These are phyloP conservation scores for Peronosclerospora sorghi DNA, from an alignment of 352 stramenopile species.

Conservation along the genomic window DNA sequence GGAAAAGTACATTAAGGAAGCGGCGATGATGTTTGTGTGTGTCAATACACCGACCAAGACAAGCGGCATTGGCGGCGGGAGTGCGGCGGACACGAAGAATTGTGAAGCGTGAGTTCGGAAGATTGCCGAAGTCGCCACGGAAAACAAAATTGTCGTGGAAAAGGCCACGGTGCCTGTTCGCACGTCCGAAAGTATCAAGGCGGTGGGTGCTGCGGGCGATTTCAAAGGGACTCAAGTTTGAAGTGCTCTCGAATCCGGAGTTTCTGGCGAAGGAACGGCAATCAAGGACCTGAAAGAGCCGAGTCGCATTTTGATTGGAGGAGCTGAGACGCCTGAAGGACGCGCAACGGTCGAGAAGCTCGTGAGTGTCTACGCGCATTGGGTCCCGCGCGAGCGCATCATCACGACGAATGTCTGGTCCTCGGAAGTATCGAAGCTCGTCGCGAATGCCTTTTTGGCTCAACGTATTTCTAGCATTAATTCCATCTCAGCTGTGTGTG, in stretches of 20 bases:
- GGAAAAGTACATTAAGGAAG: slow-evolving; percentile 92
- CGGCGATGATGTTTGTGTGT: slow-evolving; percentile 98
- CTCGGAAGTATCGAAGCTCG: slow-evolving; percentile 99
- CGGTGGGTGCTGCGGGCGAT: slow-evolving; percentile 93
- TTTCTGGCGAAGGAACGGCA: slow-evolving; percentile 99
- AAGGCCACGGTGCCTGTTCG: slow-evolving; percentile 99
- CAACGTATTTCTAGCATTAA: slow-evolving; percentile 99
- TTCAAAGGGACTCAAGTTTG: slow-evolving; percentile 90
- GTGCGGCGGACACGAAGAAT: slow-evolving; percentile 99
- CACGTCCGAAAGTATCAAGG: slow-evolving; percentile 94
- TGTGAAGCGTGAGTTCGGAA: slow-evolving; percentile 96
- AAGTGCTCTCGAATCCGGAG: slow-evolving; percentile 98
- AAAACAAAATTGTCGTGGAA: slow-evolving; percentile 98
- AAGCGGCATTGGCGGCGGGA: slow-evolving; percentile 93
- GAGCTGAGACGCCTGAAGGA: slow-evolving; percentile 86
- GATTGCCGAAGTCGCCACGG: slow-evolving; percentile 92
- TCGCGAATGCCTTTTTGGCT: slow-evolving; percentile 98
- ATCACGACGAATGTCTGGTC: slow-evolving; percentile 99
- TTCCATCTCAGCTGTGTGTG: slow-evolving; percentile 98
- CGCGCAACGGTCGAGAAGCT: slow-evolving; percentile 85
- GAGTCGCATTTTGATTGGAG: slow-evolving; percentile 96
- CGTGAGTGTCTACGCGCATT: slow-evolving; percentile 95
- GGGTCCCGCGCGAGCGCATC: slow-evolving; percentile 91
- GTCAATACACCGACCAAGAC: slow-evolving; percentile 99
- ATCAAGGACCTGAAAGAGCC: slow-evolving; percentile 93